Percentiles rank a stretch among this genome's conserved stretches.
These are phyloP conservation scores for Exophiala alcalophila DNA, from an alignment of 2,329 filamentous ascomycete species.

Conservation along the genomic window DNA sequence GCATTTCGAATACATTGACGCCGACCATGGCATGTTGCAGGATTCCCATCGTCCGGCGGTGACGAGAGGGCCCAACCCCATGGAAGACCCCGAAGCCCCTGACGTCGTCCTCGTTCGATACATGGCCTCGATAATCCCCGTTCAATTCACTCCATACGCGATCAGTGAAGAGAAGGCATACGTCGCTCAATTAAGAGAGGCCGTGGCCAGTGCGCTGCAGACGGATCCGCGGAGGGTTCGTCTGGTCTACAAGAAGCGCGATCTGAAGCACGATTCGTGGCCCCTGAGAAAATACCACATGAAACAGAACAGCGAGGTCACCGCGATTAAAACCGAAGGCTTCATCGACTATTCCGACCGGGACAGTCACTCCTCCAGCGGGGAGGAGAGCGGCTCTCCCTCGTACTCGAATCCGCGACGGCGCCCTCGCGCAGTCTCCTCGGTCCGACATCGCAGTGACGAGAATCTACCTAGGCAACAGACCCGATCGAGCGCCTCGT, in stretches of 20 bases:
- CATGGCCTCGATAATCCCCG: conserved; percentile 41
- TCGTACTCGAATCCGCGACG: conserved; percentile 20
- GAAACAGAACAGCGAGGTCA: conserved; percentile 48
- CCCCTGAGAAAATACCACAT: conserved; percentile 44
- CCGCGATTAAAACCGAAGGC: conserved; percentile 44
- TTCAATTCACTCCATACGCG: conserved; percentile 47
- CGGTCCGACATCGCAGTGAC: conserved; percentile 24
- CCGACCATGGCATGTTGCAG: conserved; percentile 25
- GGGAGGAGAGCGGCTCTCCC: conserved; percentile 19
- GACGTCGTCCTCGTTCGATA: conserved; percentile 46
- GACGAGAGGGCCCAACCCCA: conserved; percentile 22
- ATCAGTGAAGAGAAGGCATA: conserved; percentile 46
- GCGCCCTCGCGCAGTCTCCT: conserved; percentile 24
- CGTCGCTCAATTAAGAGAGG: conserved; percentile 41
- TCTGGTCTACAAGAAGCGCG: conserved; percentile 47
- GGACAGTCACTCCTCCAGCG: conserved; percentile 27
- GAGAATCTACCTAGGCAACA: conserved; percentile 19
- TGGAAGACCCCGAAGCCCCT: conserved; percentile 37
- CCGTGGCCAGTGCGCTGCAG: conserved; percentile 39
- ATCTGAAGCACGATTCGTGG: conserved; percentile 42
- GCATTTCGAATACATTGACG: conserved; percentile 30
- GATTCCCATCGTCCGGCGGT: conserved; percentile 20
- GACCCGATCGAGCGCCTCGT: conserved; percentile 4
- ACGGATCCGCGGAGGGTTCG: conserved; percentile 40
- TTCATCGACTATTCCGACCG: conserved; percentile 26